Percentiles rank a stretch among this genome's conserved stretches.
phyloP scores from a whole-genome alignment of 179 eudicot species.

The Beta corolliflora region DNA sequence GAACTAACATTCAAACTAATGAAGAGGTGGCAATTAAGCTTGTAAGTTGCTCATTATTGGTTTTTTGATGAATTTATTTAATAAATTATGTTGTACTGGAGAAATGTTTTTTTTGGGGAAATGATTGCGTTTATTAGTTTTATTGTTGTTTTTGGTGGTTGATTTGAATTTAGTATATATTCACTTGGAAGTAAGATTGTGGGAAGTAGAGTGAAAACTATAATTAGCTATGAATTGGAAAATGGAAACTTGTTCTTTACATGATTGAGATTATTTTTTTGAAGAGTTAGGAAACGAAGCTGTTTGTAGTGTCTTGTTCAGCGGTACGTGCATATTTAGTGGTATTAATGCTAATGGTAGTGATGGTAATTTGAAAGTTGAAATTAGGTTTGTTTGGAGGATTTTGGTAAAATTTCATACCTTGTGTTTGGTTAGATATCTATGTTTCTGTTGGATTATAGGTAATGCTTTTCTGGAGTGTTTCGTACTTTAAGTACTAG shows the following conservation, averaged over 20 bases:
- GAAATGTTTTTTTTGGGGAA: background rate
- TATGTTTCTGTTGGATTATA: background rate
- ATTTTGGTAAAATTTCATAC: background rate
- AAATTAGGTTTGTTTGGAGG: background rate
- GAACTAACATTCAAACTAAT: constrained; percentile 49
- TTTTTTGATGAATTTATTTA: too few species aligned
- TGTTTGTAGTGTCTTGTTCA: background rate
- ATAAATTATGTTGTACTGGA: background rate
- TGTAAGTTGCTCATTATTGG: constrained; percentile 23
- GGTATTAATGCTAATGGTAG: background rate
- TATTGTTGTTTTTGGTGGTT: background rate
- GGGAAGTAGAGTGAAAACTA: background rate
- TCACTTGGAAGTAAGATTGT: background rate
- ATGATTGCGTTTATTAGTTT: background rate
- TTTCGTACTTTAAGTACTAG: background rate
- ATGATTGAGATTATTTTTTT: background rate
- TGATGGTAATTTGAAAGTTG: background rate
- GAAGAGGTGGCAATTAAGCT: constrained; percentile 55
- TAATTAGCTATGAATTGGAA: background rate
- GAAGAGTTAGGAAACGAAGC: background rate
- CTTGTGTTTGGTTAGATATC: background rate
- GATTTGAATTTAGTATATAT: background rate
- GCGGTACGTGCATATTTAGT: background rate
- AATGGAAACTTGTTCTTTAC: background rate
- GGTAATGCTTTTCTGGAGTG: background rate